Evolutionary conservation across 2,329 filamentous ascomycete species (phyloP), one percentile per base, ranked within the genome.

Genomic region (Ceratocystis harringtonii): DNA sequence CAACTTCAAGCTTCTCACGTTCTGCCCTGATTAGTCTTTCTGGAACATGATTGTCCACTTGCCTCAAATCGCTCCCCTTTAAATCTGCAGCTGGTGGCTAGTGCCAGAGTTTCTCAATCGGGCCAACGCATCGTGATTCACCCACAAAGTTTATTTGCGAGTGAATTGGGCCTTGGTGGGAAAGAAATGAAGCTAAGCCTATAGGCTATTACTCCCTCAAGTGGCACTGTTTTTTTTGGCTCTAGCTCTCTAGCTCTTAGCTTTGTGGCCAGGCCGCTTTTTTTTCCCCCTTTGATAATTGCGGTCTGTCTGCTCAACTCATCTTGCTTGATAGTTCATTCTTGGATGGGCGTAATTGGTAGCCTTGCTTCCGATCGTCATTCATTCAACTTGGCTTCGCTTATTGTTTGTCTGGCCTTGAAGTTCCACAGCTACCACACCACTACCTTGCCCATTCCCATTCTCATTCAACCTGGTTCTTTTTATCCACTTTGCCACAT

Each of bases 111-210:
- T 58, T 58, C 52, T 58, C 52, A 58, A 17, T 58, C 32, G 52
- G 52, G 52, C 52, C 52, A 58, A 32, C 52, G 52, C 52, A 58
- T 58, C 52, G 52, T 58, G 52, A 58, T 58, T 58, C 52, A 58
- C 52, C 25, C 52, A 58, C 52, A 36, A 58, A 36, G 52, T 58
- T 36, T 58, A 58, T 58, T 58, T 58, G 28, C 28, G 52, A n/a
- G 52, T 58, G 25, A 30, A 36, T 36, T 17, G 52, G 52, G 52
- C 12, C 52, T 30, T 58, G 5, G n/a, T 32, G 28, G 3, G 15
- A 32, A 58, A 58, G 17, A 58, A 30, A n/a, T 55, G 6, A 58
- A 32, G 25, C 28, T 58, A 58, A 25, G 52, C 28, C 52, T 32
- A 36, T 58, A 30, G 52, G 52, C 52, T 32, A 58, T 17, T n/a